Base-by-base conservation (phyloP, 495 filamentous ascomycete genomes). In the Aeminium ludgeri region DNA sequence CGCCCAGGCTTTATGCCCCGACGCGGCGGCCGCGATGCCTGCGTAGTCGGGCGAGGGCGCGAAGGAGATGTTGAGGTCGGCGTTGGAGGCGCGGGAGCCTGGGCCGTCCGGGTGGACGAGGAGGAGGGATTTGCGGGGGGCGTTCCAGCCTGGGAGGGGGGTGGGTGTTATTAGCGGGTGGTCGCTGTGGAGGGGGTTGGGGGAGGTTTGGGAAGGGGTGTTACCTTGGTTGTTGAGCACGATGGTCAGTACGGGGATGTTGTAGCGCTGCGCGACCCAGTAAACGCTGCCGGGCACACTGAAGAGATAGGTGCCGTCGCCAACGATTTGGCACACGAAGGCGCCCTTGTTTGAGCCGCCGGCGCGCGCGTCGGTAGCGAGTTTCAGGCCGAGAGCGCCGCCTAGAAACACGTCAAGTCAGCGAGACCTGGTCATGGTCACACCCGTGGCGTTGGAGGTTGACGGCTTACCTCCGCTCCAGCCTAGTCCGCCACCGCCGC, bases 271-370 rank as follows among this genome's bases (percentile, higher is more conserved):
- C 2, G 76, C 63, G 41, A 96, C 87, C 87, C 87, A 96, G 61
- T 94, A 94, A 15, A 95, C 86, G 17, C 74, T 81, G 0, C 82
- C 82, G 0, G 87, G 87, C 0, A 96, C 78, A 17, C 73, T 52
- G 41, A 96, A 96, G 3, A 96, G 66, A 58, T 73, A 96, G 0
- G 86, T 89, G 10, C 87, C 87, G 41, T 96, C 87, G 13, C 87
- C 87, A 1, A 94, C 87, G 33, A 96, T 79, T 48, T 93, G 85
- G 42, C 81, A 81, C 2, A 96, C 84, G 51, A 96, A 93, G 50
- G 82, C 80, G 20, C 70, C 64, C 35, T 80, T 66, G 20, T 59
- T 60, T 36, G 10, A 25, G 7, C 50, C 46, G 1, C 50, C 62
- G 20, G 67, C 59, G 33, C 78, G 65, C 18, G 57, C 59, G 39